Evolutionary conservation across 257 asterid species (phyloP).

Genomic region (Mentha longifolia): DNA sequence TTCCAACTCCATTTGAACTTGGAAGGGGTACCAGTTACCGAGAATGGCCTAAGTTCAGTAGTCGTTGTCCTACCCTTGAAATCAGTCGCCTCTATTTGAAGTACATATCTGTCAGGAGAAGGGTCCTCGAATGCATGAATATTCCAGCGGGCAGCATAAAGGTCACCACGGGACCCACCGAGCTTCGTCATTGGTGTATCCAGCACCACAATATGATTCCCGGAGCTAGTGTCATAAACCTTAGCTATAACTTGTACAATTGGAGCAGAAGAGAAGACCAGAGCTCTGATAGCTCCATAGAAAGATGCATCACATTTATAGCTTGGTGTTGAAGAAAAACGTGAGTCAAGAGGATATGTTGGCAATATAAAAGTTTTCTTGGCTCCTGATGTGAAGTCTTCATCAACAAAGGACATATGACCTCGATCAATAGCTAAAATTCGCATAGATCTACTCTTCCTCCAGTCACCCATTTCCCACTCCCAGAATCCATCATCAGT

Average conservation of each 20-base stretch:
- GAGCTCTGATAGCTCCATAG: conserved; percentile 57
- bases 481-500: conserved; percentile 80
- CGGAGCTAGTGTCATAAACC: conserved; percentile 74
- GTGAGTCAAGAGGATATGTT: conserved; percentile 84
- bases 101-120: conserved; percentile 70
- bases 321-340: conserved; percentile 52
- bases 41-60: conserved; percentile 80
- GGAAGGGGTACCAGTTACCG: conserved; percentile 64
- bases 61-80: conserved; percentile 55
- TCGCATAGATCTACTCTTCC: conserved; percentile 79
- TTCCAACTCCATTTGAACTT: conserved; percentile 71
- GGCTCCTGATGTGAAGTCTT: conserved; percentile 61
- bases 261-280: conserved; percentile 79
- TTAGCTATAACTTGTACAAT: conserved; percentile 73
- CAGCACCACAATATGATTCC: conserved; percentile 52
- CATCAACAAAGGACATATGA: conserved; percentile 69
- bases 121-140: conserved; percentile 81
- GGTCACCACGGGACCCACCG: conserved; percentile 59
- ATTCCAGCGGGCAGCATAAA: conserved; percentile 77
- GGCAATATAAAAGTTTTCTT: conserved; percentile 76
- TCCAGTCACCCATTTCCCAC: conserved; percentile 98
- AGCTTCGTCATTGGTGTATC: conserved; percentile 69
- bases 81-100: conserved; percentile 81
- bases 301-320: conserved; percentile 42
- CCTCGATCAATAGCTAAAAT: conserved; percentile 86